A percentile compares a stretch with the other conserved stretches of the same genome.
phyloP scores from a whole-genome alignment of 345 rosid genomes.

The Brassica napus region Da-Ae NC_063450.1:45605001-45605500 shows the following conservation, averaged over 20 bases:
- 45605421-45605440: no score
- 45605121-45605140: background rate
- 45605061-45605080: conserved; percentile 16
- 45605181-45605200: background rate
- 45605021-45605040: conserved; percentile 17
- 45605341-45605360: background rate
- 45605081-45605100: conserved; percentile 13
- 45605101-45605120: conserved; percentile 32
- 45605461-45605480: no score
- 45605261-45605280: background rate
- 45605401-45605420: background rate
- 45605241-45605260: background rate
- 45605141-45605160: conserved; percentile 18
- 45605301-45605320: background rate
- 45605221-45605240: background rate
- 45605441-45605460: no score
- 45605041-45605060: conserved; percentile 38
- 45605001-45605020: conserved; percentile 29
- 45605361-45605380: background rate
- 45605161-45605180: conserved; percentile 8
- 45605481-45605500: no score
- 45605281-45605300: background rate
- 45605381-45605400: background rate
- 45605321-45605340: background rate
- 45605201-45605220: background rate